Evolutionary conservation across 108 stramenopile genomes (phyloP).

Genomic region (Nitzschia inconspicua): DNA sequence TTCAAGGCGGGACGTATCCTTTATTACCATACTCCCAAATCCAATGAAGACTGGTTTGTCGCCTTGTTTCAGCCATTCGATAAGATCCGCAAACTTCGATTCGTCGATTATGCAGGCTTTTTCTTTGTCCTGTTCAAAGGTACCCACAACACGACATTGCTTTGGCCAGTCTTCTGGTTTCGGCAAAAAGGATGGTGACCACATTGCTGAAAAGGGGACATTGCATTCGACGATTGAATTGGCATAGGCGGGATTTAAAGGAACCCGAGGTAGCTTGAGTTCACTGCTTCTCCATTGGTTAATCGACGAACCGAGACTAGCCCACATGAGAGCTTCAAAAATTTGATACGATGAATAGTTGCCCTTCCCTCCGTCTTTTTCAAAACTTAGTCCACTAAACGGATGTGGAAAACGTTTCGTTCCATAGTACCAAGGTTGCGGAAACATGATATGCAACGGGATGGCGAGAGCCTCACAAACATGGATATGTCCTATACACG

Average conservation of each 20-base stretch:
- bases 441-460: slow-evolving; percentile 86
- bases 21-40: slow-evolving; percentile 72
- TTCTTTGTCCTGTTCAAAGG: slow-evolving; percentile 35
- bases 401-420: slow-evolving; percentile 82
- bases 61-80: slow-evolving; percentile 46
- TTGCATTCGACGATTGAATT: slow-evolving; percentile 29
- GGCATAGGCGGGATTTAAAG: slow-evolving; percentile 21
- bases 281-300: slow-evolving; percentile 42
- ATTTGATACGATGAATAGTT: slow-evolving; percentile 39
- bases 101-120: slow-evolving; percentile 19
- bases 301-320: slow-evolving; percentile 22
- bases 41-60: slow-evolving; percentile 64
- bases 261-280: slow-evolving; percentile 34
- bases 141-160: slow-evolving; percentile 75
- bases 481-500: slow-evolving; percentile 74
- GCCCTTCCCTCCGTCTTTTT: background rate
- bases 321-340: slow-evolving; percentile 42
- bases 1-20: slow-evolving; percentile 43
- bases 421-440: slow-evolving; percentile 75
- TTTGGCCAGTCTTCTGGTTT: slow-evolving; percentile 86
- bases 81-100: slow-evolving; percentile 27
- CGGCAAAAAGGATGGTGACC: slow-evolving; percentile 73
- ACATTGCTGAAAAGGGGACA: slow-evolving; percentile 80
- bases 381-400: slow-evolving; percentile 51
- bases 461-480: slow-evolving; percentile 80